Evolutionary conservation across 805 yeast genomes (phyloP), one percentile per base, ranked within the genome.

Genomic region (Schwanniomyces occidentalis): DNA sequence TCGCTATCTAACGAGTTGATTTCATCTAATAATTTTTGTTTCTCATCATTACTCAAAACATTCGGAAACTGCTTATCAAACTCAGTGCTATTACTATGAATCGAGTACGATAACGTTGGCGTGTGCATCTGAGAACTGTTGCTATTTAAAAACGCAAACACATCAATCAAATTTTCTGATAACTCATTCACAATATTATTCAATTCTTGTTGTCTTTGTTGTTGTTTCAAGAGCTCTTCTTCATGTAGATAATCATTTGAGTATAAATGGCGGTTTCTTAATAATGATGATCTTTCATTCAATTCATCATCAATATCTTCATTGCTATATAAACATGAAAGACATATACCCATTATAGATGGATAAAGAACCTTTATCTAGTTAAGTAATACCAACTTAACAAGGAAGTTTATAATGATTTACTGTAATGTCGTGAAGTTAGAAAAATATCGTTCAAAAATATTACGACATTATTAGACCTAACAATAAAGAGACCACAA

Each of bases 161-260:
- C 66, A 36, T 64, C 69, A 12, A 64, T 63, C 25, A 64, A 51
- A 22, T 60, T 57, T 16, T 63, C 68, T 18, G 47, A 44, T 16
- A 58, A 43, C n/a, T 71, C 76, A 42, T 66, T 66, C 30, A 73
- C 79, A 10, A 73, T 72, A 16, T 52, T 49, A 36, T 66, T 67
- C 27, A 73, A 53, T 41, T 73, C 77, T 29, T 63, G 69, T 41
- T 73, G 76, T 41, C 79, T 54, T 35, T 61, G 61, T 35, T 63
- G 69, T 44, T 65, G 70, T 40, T 66, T 66, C 41, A 52, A 54
- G 23, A 63, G 40, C 35, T 51, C 64, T 38, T 53, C 69, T 45
- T 54, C 68, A 49, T 63, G 75, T 42, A 51, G 44, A 18, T 49
- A 49, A 21, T 65, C 61, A 46, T 58, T 65, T 18, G 59, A 46